A percentile compares a stretch with the other conserved stretches of the same genome.
Evolutionary conservation across 1,284 basidiomycete species (phyloP).

Genomic region (Cerioporus squamosus): DNA sequence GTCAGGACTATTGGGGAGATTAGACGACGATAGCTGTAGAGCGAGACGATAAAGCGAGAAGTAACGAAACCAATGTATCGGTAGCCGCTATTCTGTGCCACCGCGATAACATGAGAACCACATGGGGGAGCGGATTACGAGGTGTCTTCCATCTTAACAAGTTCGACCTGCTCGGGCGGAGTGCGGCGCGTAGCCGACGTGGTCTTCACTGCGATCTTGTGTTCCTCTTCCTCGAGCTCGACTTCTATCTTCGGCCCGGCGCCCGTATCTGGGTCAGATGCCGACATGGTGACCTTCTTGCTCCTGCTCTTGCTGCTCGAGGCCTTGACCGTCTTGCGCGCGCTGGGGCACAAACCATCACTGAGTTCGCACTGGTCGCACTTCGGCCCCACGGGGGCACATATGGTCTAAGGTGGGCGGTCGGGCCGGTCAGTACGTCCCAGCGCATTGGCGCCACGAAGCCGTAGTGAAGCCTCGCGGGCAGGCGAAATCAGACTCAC

Average conservation of each 20-base stretch:
- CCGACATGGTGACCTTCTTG: conserved; percentile 12
- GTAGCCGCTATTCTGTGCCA: background rate
- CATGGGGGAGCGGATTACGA: background rate
- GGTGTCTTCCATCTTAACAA: conserved; percentile 14
- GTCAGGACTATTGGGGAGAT: background rate
- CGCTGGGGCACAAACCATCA: conserved; percentile 64
- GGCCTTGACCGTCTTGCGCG: conserved; percentile 35
- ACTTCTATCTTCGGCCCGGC: conserved; percentile 45
- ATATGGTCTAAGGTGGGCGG: conserved; percentile 61
- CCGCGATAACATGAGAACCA: background rate
- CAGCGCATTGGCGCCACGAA: background rate
- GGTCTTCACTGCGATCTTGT: conserved; percentile 6
- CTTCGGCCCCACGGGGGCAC: conserved; percentile 80
- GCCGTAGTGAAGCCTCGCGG: background rate
- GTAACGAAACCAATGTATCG: background rate
- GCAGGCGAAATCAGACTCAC: conserved; percentile 40
- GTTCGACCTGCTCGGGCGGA: background rate
- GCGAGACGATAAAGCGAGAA: background rate
- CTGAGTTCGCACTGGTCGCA: conserved; percentile 81
- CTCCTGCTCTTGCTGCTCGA: conserved; percentile 12
- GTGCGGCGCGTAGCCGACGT: background rate
- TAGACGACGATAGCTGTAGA: background rate
- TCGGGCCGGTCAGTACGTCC: background rate
- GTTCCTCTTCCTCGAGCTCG: conserved; percentile 36
- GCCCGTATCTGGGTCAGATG: background rate